Conservation (phyloP, 495 filamentous ascomycete genomes). For the Penicillium odoratum region DNA sequence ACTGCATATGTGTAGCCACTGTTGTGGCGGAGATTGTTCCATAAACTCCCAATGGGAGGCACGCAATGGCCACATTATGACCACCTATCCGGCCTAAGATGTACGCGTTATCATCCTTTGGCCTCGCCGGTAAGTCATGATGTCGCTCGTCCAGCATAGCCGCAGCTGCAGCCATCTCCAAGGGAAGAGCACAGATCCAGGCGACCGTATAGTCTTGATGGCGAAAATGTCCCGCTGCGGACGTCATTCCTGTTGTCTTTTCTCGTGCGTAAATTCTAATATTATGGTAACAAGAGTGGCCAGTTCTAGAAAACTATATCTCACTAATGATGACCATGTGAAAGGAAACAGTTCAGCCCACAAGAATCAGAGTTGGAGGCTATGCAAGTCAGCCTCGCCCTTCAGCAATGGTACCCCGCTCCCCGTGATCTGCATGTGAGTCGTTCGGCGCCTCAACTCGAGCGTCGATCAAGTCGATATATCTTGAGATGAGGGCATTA, state of each 20-base stretch:
- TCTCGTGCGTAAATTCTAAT: background rate
- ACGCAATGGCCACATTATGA: constrained; percentile 39
- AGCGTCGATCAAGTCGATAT: background rate
- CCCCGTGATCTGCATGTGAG: background rate
- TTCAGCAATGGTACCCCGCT: background rate
- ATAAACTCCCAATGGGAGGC: constrained; percentile 27
- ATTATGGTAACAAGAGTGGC: background rate
- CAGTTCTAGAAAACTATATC: background rate
- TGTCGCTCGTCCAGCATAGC: constrained; percentile 34
- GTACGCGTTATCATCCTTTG: background rate
- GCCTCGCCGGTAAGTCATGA: background rate
- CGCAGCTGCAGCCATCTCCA: constrained; percentile 33
- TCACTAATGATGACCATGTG: background rate
- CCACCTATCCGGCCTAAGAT: background rate
- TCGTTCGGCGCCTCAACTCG: background rate
- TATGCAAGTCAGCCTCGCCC: background rate
- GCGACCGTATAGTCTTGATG: constrained; percentile 30
- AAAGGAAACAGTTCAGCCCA: background rate
- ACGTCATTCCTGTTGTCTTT: background rate
- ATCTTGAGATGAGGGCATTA: background rate
- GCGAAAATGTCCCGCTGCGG: background rate
- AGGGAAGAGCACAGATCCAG: constrained; percentile 37
- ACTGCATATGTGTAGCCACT: constrained; percentile 24
- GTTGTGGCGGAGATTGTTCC: constrained; percentile 31
- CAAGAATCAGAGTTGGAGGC: background rate